Base-by-base conservation (phyloP, 1,284 basidiomycete species). In the Sporisorium sorghi region DNA sequence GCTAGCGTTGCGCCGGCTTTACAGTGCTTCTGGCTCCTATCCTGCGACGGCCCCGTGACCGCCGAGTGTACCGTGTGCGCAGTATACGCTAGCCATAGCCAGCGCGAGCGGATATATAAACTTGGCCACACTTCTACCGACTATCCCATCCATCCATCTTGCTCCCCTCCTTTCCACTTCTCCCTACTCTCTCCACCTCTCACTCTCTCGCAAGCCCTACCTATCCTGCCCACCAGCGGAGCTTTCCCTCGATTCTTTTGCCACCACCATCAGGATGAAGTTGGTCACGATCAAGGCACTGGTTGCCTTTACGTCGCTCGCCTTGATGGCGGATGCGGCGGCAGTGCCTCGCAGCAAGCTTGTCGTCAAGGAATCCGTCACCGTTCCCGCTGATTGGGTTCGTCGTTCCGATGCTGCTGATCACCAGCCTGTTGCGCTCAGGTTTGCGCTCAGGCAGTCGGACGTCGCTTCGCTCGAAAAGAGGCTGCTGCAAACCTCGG, bases 401-500 rank as follows among this genome's bases (percentile, higher is more conserved):
- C 65, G 75, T 12, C 66, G 73, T 19, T 59, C 69, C 15, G 56
- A 55, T 19, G 69, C 75, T 24, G 46, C 57, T 19, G 61, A 62
- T 28, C 35, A 61, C 28, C 49, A 76, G 15, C 21, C 33, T 10
- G 58, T 79, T 15, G 67, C 69, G 11, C 65, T 82, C 11, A 70
- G 70, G 17, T 62, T 82, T 30, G 79, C 71, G 14, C 69, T 82
- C 28, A 68, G 61, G 48, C 73, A 75, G 47, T 54, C 69, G 14
- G 59, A 62, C 44, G 52, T 72, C 17, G 44, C 63, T 15, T 56
- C 54, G 10, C 66, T 82, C 30, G 72, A 79, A 21, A 40, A 61
- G n/a, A 24, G 56, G 15, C 44, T 82, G 0, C 32, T 56, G 12
- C 58, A 73, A 42, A 77, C 89, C 54, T 90, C 90, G 77, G 88